Conservation (phyloP, 2,329 filamentous ascomycete species). For the Colletotrichum simmondsii region DNA sequence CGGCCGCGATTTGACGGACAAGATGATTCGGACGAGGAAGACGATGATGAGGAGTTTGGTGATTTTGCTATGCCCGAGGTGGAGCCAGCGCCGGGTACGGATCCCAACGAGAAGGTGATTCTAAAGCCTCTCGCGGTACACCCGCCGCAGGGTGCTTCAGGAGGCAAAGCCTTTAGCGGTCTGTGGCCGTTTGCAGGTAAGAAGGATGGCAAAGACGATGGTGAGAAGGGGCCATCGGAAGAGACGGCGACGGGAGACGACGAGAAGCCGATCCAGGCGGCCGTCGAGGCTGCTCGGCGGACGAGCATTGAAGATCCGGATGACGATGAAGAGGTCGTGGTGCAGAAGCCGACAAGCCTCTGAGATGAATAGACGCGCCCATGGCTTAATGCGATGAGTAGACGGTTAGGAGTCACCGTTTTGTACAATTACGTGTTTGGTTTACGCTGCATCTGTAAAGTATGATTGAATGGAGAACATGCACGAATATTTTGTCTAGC, state of each 20-base stretch:
- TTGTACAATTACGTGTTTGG: conserved; percentile 34
- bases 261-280: conserved; percentile 54
- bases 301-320: conserved; percentile 71
- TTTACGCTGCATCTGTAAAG: conserved; percentile 29
- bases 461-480: conserved; percentile 24
- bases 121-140: conserved; percentile 67
- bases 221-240: conserved; percentile 41
- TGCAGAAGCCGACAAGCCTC: conserved; percentile 30
- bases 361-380: conserved; percentile 17
- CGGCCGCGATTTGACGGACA: conserved; percentile 52
- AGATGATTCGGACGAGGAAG: conserved; percentile 61
- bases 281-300: conserved; percentile 63
- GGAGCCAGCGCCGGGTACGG: conserved; percentile 43
- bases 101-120: conserved; percentile 54
- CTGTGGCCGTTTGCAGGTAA: conserved; percentile 65
- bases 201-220: conserved; percentile 46
- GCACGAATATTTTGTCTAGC: neutral
- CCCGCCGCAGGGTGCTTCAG: conserved; percentile 53
- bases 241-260: conserved; percentile 47
- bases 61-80: conserved; percentile 75
- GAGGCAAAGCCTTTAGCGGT: conserved; percentile 55
- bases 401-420: conserved; percentile 3
- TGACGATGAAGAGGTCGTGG: conserved; percentile 60
- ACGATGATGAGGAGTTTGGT: conserved; percentile 73
- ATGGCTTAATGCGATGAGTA: conserved; percentile 6